These are phyloP conservation scores for Chalciporus piperatoides DNA, from an alignment of 1,284 basidiomycete species.

Conservation along the genomic window DNA sequence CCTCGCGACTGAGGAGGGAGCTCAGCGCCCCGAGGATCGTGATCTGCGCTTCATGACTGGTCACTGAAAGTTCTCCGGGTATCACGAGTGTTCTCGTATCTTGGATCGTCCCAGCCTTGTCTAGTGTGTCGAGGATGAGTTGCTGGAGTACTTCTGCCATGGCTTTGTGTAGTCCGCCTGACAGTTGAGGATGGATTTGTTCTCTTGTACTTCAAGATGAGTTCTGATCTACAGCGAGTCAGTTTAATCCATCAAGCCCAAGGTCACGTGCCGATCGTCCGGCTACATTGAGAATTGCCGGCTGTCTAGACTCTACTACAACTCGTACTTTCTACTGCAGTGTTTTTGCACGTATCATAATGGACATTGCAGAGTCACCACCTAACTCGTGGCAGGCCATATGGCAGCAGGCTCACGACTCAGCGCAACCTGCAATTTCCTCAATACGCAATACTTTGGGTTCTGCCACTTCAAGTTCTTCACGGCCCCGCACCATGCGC, in stretches of 20 bases:
- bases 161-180: slow-evolving; percentile 2
- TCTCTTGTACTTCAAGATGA: neutral
- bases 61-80: slow-evolving; percentile 60
- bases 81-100: slow-evolving; percentile 75
- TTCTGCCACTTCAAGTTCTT: slow-evolving; percentile 26
- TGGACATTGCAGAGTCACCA: slow-evolving; percentile 14
- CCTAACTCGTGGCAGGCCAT: slow-evolving; percentile 19
- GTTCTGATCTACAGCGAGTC: slow-evolving; percentile 10
- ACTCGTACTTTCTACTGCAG: too few species aligned
- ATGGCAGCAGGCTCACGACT: slow-evolving; percentile 65
- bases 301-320: neutral
- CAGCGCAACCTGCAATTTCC: slow-evolving; percentile 51
- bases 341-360: slow-evolving; percentile 6
- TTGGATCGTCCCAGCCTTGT: slow-evolving; percentile 53
- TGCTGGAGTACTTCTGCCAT: slow-evolving; percentile 81
- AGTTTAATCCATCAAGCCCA: neutral
- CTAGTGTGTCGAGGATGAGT: slow-evolving; percentile 71
- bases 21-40: slow-evolving; percentile 85
- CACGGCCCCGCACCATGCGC: slow-evolving; percentile 56
- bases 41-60: slow-evolving; percentile 73
- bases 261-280: slow-evolving; percentile 24
- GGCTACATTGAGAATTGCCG: neutral
- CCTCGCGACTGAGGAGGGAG: slow-evolving; percentile 83
- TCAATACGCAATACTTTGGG: slow-evolving; percentile 42
- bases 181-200: neutral